Percentiles rank a stretch among this genome's conserved stretches.
These are phyloP conservation scores for Trichoderma hamatum DNA, from an alignment of 2,329 filamentous ascomycete genomes.

Conservation along the genomic window DNA sequence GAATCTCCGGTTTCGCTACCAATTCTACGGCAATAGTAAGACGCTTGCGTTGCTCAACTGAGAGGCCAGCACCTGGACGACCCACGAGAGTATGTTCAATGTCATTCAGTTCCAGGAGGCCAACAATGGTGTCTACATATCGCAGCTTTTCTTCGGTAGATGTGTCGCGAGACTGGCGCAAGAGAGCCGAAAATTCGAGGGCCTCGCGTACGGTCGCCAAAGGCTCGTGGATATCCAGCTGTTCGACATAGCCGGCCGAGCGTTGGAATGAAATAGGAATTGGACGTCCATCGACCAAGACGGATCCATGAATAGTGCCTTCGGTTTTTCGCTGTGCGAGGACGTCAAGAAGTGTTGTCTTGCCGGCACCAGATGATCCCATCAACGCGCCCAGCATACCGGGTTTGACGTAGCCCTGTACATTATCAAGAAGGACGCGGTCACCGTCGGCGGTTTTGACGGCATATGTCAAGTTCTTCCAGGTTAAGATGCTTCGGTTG, in stretches of 20 bases:
- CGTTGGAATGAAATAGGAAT: constrained; percentile 76
- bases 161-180: constrained; percentile 69
- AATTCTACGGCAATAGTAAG: constrained; percentile 65
- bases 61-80: constrained; percentile 54
- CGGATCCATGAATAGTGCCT: constrained; percentile 73
- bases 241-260: constrained; percentile 78
- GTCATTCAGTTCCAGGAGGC: constrained; percentile 56
- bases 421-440: constrained; percentile 73
- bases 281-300: constrained; percentile 74
- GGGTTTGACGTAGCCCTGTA: constrained; percentile 82
- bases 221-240: constrained; percentile 76
- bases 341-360: constrained; percentile 82
- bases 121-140: constrained; percentile 79
- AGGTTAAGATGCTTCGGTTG: constrained; percentile 72
- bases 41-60: constrained; percentile 56
- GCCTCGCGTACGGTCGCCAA: constrained; percentile 70
- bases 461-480: constrained; percentile 72
- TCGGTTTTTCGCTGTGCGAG: constrained; percentile 79
- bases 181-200: constrained; percentile 64
- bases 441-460: constrained; percentile 64
- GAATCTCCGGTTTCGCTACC: constrained; percentile 61
- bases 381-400: constrained; percentile 79
- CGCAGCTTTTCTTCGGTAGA: constrained; percentile 69
- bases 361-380: constrained; percentile 80
- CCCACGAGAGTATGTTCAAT: constrained; percentile 54